Conservation (phyloP, 2,329 filamentous ascomycete genomes). For the Onygenales sp. region DNA sequence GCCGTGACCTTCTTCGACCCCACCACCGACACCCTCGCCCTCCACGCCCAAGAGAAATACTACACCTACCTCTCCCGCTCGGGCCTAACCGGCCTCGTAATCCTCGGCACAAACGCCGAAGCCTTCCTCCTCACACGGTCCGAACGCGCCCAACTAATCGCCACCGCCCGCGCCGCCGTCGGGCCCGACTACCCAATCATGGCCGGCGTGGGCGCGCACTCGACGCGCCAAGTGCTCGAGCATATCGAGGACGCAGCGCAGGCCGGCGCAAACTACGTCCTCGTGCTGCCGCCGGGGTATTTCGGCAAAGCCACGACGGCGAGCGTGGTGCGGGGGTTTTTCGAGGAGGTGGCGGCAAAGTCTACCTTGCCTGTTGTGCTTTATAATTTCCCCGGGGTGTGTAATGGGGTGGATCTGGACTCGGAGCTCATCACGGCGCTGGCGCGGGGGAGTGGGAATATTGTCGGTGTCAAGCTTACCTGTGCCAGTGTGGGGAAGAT, state of each 20-base stretch:
- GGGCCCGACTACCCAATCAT: conserved; percentile 49
- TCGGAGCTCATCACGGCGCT: conserved; percentile 51
- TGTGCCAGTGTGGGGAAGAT: conserved; percentile 55
- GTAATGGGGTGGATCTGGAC: conserved; percentile 59
- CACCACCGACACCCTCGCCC: conserved; percentile 39
- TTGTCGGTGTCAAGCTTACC: conserved; percentile 58
- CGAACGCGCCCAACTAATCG: conserved; percentile 48
- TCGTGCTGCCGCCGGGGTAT: conserved; percentile 55
- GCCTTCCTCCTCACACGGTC: conserved; percentile 50
- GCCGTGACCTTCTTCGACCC: conserved; percentile 48
- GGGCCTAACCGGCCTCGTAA: conserved; percentile 43
- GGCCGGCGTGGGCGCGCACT: conserved; percentile 56
- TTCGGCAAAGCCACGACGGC: conserved; percentile 54
- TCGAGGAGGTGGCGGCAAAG: conserved; percentile 44
- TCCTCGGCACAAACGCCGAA: conserved; percentile 48
- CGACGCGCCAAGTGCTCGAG: conserved; percentile 54
- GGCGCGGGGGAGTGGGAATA: conserved; percentile 39
- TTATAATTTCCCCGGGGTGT: conserved; percentile 62
- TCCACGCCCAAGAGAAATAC: conserved; percentile 41
- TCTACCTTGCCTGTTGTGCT: conserved; percentile 50
- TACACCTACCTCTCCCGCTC: conserved; percentile 42
- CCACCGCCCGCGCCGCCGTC: conserved; percentile 45
- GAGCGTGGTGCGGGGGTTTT: conserved; percentile 51
- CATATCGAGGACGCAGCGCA: conserved; percentile 48
- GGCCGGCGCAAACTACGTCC: conserved; percentile 52